Evolutionary conservation across 805 yeast genomes (phyloP).

Genomic region (Cyberlindnera maritima): DNA sequence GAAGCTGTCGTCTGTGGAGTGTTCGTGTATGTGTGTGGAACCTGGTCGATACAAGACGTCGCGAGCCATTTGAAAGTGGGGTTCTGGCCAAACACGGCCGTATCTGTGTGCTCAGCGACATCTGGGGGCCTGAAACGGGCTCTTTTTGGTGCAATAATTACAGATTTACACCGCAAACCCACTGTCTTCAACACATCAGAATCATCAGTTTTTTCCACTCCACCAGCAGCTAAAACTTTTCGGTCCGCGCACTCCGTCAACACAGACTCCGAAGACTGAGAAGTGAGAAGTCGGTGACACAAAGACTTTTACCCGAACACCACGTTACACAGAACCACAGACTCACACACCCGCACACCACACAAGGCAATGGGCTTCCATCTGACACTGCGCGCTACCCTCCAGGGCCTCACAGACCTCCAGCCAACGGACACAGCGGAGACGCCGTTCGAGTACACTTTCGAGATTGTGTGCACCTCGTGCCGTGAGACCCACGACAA

Average conservation of each 20-base stretch:
- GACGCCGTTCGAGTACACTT: conserved; percentile 71
- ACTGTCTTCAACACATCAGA: too few relatives aligned
- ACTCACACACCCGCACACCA: too few relatives aligned
- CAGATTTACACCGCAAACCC: too few relatives aligned
- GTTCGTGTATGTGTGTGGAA: neutral
- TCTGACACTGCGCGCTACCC: conserved; percentile 34
- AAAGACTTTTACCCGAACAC: neutral
- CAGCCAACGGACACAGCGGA: conserved; percentile 57
- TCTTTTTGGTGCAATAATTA: neutral
- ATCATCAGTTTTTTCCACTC: neutral
- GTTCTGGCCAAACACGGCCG: neutral
- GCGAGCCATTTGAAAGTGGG: neutral
- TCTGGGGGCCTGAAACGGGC: neutral
- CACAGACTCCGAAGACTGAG: neutral
- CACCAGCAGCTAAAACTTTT: neutral
- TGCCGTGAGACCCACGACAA: conserved; percentile 80
- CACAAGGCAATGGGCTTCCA: conserved; percentile 21
- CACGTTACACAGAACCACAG: too few relatives aligned
- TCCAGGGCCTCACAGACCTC: conserved; percentile 39
- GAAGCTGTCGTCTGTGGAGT: conserved; percentile 3
- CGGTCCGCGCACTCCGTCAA: conserved; percentile 3
- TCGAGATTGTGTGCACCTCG: conserved; percentile 68
- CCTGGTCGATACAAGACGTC: neutral
- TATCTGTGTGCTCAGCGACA: neutral
- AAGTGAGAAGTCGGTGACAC: too few relatives aligned